Conservation (phyloP, 768 basidiomycete genomes). For the Pleurotus tuoliensis region DNA sequence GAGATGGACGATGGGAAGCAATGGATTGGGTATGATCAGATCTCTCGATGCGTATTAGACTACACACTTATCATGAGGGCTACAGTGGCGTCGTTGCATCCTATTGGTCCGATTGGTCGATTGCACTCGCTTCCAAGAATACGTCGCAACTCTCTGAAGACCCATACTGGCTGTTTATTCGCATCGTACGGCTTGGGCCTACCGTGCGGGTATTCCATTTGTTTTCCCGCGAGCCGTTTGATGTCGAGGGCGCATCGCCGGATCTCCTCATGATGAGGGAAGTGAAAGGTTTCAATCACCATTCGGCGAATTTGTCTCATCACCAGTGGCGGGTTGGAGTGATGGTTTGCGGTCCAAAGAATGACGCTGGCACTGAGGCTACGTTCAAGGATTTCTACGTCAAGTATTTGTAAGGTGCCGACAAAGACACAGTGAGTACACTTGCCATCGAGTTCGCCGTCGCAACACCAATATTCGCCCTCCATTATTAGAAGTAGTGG, state of each 20-base stretch:
- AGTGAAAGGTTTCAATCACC: slow-evolving; percentile 6
- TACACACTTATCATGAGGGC: neutral
- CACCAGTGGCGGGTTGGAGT: slow-evolving; percentile 7
- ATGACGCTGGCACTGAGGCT: slow-evolving; percentile 8
- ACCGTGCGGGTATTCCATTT: slow-evolving; percentile 3
- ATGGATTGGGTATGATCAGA: slow-evolving; percentile 6
- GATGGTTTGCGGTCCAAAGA: slow-evolving; percentile 14
- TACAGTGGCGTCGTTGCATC: slow-evolving; percentile 7
- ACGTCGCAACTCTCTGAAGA: neutral
- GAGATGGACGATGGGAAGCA: slow-evolving; percentile 11
- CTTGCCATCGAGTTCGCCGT: too few relatives aligned
- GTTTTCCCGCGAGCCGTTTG: neutral
- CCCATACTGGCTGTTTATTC: slow-evolving; percentile 3
- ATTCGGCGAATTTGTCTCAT: neutral
- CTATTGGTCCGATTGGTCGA: slow-evolving; percentile 12
- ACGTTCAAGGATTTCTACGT: slow-evolving; percentile 7
- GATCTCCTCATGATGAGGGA: slow-evolving; percentile 8
- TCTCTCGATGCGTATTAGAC: neutral
- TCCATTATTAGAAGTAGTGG: too few relatives aligned
- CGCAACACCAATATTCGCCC: too few relatives aligned
- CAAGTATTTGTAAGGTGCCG: slow-evolving; percentile 1
- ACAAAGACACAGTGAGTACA: too few relatives aligned
- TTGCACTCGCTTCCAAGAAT: slow-evolving; percentile 4
- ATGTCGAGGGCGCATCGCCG: neutral
- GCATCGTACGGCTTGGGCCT: slow-evolving; percentile 1